Evolutionary conservation across 2,329 filamentous ascomycete species (phyloP).

Genomic region (Aplosporella prunicola): DNA sequence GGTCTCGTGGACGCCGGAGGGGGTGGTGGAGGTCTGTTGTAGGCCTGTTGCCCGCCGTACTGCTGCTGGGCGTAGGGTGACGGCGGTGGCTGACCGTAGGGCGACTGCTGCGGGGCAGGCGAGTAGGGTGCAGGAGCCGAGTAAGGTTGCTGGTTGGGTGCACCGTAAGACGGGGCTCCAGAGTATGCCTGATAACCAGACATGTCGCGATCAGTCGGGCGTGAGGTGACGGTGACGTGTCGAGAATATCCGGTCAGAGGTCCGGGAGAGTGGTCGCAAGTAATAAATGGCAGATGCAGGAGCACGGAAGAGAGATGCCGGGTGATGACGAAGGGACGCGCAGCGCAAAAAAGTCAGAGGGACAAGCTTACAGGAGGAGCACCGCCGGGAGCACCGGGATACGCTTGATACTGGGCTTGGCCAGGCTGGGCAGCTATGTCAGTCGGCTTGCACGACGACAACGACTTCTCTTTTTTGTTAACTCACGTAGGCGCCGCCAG

Average conservation of each 20-base stretch:
- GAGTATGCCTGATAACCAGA: conserved; percentile 6
- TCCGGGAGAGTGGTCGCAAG: neutral
- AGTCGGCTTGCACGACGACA: conserved; percentile 13
- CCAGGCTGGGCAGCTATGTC: conserved; percentile 25
- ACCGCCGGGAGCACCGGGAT: conserved; percentile 34
- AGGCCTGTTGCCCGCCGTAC: neutral
- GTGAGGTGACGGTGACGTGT: neutral
- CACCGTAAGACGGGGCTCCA: conserved; percentile 6
- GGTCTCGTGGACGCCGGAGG: conserved; percentile 3
- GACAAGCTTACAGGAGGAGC: conserved; percentile 25
- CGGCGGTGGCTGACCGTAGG: conserved; percentile 19
- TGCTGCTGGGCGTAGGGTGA: conserved; percentile 25
- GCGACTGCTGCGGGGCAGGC: conserved; percentile 7
- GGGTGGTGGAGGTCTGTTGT: conserved; percentile 8
- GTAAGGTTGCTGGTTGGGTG: conserved; percentile 22
- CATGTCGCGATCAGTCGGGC: neutral
- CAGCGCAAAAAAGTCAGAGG: conserved; percentile 3
- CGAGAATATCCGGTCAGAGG: neutral
- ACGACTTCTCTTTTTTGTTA: too few species aligned
- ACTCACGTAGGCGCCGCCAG: conserved; percentile 38
- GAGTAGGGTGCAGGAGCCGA: conserved; percentile 1
- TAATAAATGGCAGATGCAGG: neutral
- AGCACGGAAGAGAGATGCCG: neutral
- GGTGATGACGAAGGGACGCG: conserved; percentile 9
- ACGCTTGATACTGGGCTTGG: conserved; percentile 48